Evolutionary conservation across 2,329 filamentous ascomycete species (phyloP), one percentile per base, ranked within the genome.

Genomic region (Podosphaera leucotricha): DNA sequence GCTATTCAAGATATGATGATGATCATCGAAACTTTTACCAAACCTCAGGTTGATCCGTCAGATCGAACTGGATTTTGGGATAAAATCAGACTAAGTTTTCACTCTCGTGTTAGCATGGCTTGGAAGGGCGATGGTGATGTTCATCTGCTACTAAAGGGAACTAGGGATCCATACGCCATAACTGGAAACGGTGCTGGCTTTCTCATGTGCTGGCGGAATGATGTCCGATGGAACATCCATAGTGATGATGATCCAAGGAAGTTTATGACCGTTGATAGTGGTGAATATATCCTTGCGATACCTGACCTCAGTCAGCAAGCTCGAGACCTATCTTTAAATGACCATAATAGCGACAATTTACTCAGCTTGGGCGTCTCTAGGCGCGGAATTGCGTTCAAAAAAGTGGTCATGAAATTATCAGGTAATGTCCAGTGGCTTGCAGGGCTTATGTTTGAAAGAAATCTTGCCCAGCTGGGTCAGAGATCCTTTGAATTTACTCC

Each of bases 1-100:
- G 87, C 87, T 1, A 87, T 98, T 41, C 90, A 98, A 59, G 92
- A 98, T 57, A 93, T 95, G 80, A 98, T 98, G 90, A 94, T 95
- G 72, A 86, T 86, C 21, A 81, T 98, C 48, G 90, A 98, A 61
- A 87, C 82, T 2, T 95, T 98, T 59, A 94, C 87, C 0, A 98
- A 98, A 58, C 84, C 87, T 6, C 86, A 87, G 49, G 68, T 94
- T 22, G 92, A 98, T 59, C 80, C 82, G 1, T 95, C 90, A 0
- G 92, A 98, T 50, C 72, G 80, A 45, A 84, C 92, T 40, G 90
- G 90, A 2, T 98, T 98, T 64, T 98, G 90, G 90, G 90, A 98
- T 62, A 98, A 98, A 66, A 86, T 98, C 43, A 72, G 90, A 44
- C 69, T 98, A 33, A 86, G 79, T 54, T 92, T 94, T 59, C 90